Percentiles rank a stretch among this genome's conserved stretches.
Conservation (phyloP, 2,329 filamentous ascomycete species). For the Ascochyta rabiei region DNA sequence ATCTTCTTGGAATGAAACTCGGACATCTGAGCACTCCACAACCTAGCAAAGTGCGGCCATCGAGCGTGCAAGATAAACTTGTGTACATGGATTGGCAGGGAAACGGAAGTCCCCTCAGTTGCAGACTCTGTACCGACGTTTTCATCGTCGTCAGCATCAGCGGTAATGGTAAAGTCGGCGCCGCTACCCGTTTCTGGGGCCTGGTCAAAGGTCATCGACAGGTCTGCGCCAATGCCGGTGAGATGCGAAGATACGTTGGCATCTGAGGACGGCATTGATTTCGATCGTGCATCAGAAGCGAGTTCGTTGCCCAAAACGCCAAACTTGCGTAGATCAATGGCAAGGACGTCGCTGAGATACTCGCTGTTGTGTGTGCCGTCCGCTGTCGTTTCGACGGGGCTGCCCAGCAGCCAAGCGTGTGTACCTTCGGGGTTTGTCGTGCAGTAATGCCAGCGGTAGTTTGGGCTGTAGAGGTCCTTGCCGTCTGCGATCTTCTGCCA, state of each 20-base stretch:
- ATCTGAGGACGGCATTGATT: slow-evolving; percentile 57
- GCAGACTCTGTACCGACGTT: slow-evolving; percentile 64
- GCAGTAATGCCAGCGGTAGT: slow-evolving; percentile 98
- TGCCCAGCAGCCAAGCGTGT: slow-evolving; percentile 96
- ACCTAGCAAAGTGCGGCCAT: slow-evolving; percentile 93
- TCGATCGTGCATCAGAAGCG: slow-evolving; percentile 50
- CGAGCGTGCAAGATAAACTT: slow-evolving; percentile 91
- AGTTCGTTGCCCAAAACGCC: slow-evolving; percentile 85
- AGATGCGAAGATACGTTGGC: slow-evolving; percentile 58
- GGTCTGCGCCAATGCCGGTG: slow-evolving; percentile 78
- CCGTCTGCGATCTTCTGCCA: slow-evolving; percentile 97
- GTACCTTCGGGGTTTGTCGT: slow-evolving; percentile 94
- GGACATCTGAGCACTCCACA: slow-evolving; percentile 93
- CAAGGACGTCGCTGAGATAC: slow-evolving; percentile 91
- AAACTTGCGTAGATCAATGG: slow-evolving; percentile 89
- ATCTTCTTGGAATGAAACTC: slow-evolving; percentile 97
- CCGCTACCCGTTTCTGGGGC: slow-evolving; percentile 83
- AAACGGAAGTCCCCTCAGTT: slow-evolving; percentile 52
- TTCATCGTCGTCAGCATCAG: slow-evolving; percentile 75
- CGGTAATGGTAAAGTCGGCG: slow-evolving; percentile 90
- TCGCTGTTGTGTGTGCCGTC: slow-evolving; percentile 79
- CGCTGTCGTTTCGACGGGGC: slow-evolving; percentile 72
- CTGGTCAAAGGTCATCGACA: slow-evolving; percentile 86
- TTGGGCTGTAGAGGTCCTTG: slow-evolving; percentile 86
- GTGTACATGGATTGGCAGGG: slow-evolving; percentile 89